A percentile compares a stretch with the other conserved stretches of the same genome.
These are phyloP conservation scores for Diaporthe citrichinensis DNA, from an alignment of 2,329 filamentous ascomycete genomes.

Conservation along the genomic window DNA sequence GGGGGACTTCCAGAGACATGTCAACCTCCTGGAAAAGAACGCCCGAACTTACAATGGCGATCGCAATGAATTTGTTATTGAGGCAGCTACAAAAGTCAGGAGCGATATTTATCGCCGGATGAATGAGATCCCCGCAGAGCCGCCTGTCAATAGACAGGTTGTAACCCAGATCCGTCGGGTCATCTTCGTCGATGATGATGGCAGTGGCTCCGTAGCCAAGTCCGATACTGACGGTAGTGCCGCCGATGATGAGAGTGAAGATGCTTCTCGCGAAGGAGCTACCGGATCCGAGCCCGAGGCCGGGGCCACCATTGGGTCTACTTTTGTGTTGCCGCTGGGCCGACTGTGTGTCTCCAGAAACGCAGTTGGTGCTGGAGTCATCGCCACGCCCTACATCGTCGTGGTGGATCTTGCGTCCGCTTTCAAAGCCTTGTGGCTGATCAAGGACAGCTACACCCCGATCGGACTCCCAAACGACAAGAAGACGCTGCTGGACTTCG, in stretches of 20 bases:
- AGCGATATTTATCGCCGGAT: not conserved
- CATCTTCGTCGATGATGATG: not conserved
- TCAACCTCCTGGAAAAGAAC: slow-evolving; percentile 28
- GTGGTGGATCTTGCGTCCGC: slow-evolving; percentile 5
- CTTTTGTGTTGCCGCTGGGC: slow-evolving; percentile 32
- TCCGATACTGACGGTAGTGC: too few species aligned
- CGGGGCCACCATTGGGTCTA: not conserved
- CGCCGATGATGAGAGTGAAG: not conserved
- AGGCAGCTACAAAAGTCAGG: not conserved
- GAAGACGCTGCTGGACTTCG: not conserved
- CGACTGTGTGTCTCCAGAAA: not conserved
- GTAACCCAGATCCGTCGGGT: not conserved
- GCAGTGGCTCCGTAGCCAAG: too few species aligned
- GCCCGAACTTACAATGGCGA: not conserved
- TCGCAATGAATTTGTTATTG: not conserved
- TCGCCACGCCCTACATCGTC: not conserved
- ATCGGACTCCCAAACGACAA: not conserved
- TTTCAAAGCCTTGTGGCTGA: slow-evolving; percentile 17
- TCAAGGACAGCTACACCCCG: not conserved
- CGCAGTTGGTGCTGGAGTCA: not conserved
- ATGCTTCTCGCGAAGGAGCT: not conserved
- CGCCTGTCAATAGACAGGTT: not conserved
- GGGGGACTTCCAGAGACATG: not conserved
- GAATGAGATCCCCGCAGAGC: not conserved
- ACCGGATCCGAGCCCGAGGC: not conserved